phyloP scores from a whole-genome alignment of 2,329 filamentous ascomycete genomes.

The Colletotrichum sidae region DNA sequence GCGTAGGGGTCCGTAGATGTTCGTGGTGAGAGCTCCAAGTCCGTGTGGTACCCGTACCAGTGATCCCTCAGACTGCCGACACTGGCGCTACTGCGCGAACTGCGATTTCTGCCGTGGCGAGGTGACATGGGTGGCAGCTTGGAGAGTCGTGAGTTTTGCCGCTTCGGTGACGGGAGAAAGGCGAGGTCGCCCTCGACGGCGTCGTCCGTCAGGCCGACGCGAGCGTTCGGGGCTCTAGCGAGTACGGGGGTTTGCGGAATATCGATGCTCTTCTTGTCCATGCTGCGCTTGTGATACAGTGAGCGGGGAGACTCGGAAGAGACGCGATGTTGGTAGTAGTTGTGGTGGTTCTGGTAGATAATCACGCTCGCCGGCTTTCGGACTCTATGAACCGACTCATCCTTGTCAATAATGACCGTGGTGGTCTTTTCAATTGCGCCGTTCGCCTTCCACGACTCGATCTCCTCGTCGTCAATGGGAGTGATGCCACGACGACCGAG shows the following conservation, averaged over 20 bases:
- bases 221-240: conserved; percentile 71
- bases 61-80: conserved; percentile 54
- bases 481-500: conserved; percentile 65
- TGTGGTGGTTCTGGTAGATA: conserved; percentile 58
- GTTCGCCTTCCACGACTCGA: conserved; percentile 69
- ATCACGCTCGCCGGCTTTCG: conserved; percentile 66
- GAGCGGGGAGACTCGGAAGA: conserved; percentile 31
- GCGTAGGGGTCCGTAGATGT: conserved; percentile 47
- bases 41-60: conserved; percentile 52
- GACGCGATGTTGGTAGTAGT: conserved; percentile 24
- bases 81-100: conserved; percentile 59
- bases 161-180: conserved; percentile 65
- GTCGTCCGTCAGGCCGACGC: conserved; percentile 72
- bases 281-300: conserved; percentile 29
- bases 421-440: conserved; percentile 45
- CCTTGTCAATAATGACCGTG: conserved; percentile 44
- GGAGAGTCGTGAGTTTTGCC: conserved; percentile 64
- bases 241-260: conserved; percentile 63
- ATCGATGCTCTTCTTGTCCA: conserved; percentile 57
- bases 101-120: conserved; percentile 54
- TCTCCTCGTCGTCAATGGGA: conserved; percentile 74
- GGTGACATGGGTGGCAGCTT: conserved; percentile 57
- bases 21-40: conserved; percentile 49
- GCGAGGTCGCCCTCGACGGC: conserved; percentile 69
- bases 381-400: conserved; percentile 48